Base-by-base conservation (phyloP, 2,329 filamentous ascomycete genomes). In the Curvularia hawaiiensis region DNA sequence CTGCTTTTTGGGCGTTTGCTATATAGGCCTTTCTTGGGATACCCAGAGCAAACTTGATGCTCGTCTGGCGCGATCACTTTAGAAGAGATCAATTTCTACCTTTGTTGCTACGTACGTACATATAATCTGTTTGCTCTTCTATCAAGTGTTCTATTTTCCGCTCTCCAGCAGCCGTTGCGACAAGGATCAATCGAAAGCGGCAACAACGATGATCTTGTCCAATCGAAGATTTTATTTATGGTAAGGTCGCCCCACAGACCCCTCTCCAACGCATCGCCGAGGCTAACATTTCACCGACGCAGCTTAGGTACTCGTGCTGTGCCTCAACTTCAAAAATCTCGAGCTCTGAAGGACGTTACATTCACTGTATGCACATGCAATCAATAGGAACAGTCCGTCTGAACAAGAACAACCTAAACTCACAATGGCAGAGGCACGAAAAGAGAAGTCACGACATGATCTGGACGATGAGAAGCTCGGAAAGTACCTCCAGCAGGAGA, bases 391-490 rank as follows among this genome's bases (percentile, higher is more conserved):
- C 9, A 3, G n/a, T 18, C 35, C 35, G 9, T 20, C 41, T 24
- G 30, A 22, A 38, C 3, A 9, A 40, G 2, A 18, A 18, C 31
- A 47, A 20, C 40, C 11, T 22, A 20, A 30, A 18, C 14, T 3
- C 11, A 39, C 22, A 10, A 68, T 70, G 65, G 48, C 56, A 6
- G 49, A 45, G 24, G 28, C 40, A 30, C 50, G 56, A 20, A 65
- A 67, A 49, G 56, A 64, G 50, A 60, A 63, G 45, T 55, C 59
- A 1, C 62, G 63, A 11, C 71, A 75, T 54, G 68, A 71, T 31
- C 71, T 75, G 24, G 64, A 74, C 52, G 67, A 75, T 50, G 55
- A 48, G 28, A 67, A 64, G 30, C 63, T 75, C 5, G 73, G 71
- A 9, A 41, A 52, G 9, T 75, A 74, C 49, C 66, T 75, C 8